phyloP scores from a whole-genome alignment of 2,329 filamentous ascomycete species.

The Aureobasidium musti region DNA sequence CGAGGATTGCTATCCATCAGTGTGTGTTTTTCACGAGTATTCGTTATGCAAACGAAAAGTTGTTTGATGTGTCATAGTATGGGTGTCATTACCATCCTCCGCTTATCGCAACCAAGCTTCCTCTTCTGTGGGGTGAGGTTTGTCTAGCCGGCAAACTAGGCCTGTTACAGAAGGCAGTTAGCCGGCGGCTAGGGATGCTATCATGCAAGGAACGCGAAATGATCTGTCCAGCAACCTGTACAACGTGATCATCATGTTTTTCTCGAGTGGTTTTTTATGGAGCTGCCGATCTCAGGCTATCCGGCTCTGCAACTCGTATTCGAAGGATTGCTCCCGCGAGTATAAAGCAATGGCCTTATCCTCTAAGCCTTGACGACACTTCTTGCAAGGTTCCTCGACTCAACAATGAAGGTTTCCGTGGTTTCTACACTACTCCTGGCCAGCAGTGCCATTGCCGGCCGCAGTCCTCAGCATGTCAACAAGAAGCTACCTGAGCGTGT shows the following conservation, averaged over 20 bases:
- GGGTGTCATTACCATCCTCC: background rate
- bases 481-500: conserved; percentile 34
- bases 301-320: conserved; percentile 19
- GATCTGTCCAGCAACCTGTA: background rate
- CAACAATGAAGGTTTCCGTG: conserved; percentile 14
- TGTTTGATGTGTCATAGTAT: background rate
- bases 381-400: background rate
- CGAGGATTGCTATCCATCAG: background rate
- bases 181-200: background rate
- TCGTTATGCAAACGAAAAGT: background rate
- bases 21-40: background rate
- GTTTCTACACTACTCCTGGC: conserved; percentile 25
- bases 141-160: background rate
- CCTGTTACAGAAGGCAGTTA: conserved; percentile 11
- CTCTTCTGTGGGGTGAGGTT: conserved; percentile 10
- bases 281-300: conserved; percentile 14
- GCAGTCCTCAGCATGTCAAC: conserved; percentile 36
- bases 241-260: conserved; percentile 9
- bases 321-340: background rate
- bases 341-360: background rate
- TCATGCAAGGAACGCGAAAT: conserved; percentile 14
- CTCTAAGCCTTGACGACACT: background rate
- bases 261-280: background rate
- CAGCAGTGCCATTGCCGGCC: conserved; percentile 20
- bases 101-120: conserved; percentile 24